These are phyloP conservation scores for Gentiana macrophylla DNA, from an alignment of 257 asterid species.

Conservation along the genomic window DNA sequence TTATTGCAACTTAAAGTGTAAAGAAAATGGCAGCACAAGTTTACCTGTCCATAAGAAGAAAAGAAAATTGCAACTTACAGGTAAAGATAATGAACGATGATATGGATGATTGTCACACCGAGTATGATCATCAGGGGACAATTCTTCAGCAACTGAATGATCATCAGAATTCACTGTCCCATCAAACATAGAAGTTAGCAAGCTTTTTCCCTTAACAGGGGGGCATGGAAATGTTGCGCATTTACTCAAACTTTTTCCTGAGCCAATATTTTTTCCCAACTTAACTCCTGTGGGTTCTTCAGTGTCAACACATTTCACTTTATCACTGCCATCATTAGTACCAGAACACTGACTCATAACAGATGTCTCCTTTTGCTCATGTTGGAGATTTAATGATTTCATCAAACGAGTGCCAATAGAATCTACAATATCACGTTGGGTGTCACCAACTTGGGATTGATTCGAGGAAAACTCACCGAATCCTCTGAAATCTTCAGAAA, in stretches of 20 bases:
- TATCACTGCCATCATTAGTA: constrained; percentile 12
- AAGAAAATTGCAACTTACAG: constrained; percentile 47
- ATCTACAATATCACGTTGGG: constrained; percentile 26
- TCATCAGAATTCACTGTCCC: constrained; percentile 20
- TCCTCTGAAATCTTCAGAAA: constrained; percentile 32
- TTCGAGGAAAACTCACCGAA: constrained; percentile 26
- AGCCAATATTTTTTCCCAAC: constrained; percentile 11
- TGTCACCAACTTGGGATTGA: constrained; percentile 20
- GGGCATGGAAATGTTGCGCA: constrained; percentile 43
- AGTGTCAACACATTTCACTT: constrained; percentile 20
- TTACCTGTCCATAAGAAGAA: background rate
- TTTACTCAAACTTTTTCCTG: constrained; percentile 36
- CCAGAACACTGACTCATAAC: constrained; percentile 15
- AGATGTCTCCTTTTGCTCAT: constrained; percentile 18
- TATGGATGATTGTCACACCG: constrained; percentile 19
- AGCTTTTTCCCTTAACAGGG: constrained; percentile 10
- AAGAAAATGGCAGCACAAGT: background rate
- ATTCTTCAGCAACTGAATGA: constrained; percentile 14
- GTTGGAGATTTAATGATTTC: constrained; percentile 27
- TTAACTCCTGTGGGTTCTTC: constrained; percentile 13
- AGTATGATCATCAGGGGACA: constrained; percentile 16
- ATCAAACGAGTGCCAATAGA: constrained; percentile 41
- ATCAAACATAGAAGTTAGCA: constrained; percentile 10
- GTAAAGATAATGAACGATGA: constrained; percentile 42
- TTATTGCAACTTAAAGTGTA: no score